phyloP scores from a whole-genome alignment of 1,284 basidiomycete species.

The Microbotryum silenes-acaulis region DNA sequence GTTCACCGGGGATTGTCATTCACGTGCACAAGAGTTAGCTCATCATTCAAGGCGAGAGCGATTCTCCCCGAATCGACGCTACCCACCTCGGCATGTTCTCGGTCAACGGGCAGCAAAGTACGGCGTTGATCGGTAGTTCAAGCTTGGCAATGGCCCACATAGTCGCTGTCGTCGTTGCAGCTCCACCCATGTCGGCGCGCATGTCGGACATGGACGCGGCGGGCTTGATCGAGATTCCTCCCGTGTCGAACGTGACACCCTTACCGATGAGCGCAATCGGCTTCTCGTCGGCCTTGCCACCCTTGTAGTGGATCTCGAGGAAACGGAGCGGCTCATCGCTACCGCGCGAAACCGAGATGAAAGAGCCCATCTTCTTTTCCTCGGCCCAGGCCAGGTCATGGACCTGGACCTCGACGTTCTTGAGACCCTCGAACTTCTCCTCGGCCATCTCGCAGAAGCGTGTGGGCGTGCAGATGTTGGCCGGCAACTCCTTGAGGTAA shows the following conservation, averaged over 20 bases:
- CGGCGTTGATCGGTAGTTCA: conserved; percentile 67
- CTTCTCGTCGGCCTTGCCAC: conserved; percentile 44
- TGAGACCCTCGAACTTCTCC: conserved; percentile 58
- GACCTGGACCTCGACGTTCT: conserved; percentile 62
- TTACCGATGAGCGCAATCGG: conserved; percentile 61
- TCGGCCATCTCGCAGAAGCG: conserved; percentile 62
- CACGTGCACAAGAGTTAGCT: too few relatives aligned
- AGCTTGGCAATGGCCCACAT: conserved; percentile 73
- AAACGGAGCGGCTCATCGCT: conserved; percentile 76
- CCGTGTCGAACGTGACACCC: conserved; percentile 71
- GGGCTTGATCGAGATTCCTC: conserved; percentile 81
- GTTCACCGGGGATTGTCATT: too few relatives aligned
- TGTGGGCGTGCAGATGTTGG: conserved; percentile 72
- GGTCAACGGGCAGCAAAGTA: conserved; percentile 64
- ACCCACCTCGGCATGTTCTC: conserved; percentile 64
- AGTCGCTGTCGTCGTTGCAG: conserved; percentile 66
- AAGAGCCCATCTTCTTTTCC: conserved; percentile 75
- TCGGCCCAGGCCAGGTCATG: conserved; percentile 70
- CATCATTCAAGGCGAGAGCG: too few relatives aligned
- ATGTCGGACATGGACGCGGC: conserved; percentile 52
- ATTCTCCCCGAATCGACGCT: too few relatives aligned
- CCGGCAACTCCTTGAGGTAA: conserved; percentile 72
- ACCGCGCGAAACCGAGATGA: conserved; percentile 79
- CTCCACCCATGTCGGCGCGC: conserved; percentile 70
- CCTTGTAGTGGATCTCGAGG: conserved; percentile 81